A percentile compares a stretch with the other conserved stretches of the same genome.
Conservation (phyloP, 2,329 filamentous ascomycete species). For the Fusarium burgessii region DNA sequence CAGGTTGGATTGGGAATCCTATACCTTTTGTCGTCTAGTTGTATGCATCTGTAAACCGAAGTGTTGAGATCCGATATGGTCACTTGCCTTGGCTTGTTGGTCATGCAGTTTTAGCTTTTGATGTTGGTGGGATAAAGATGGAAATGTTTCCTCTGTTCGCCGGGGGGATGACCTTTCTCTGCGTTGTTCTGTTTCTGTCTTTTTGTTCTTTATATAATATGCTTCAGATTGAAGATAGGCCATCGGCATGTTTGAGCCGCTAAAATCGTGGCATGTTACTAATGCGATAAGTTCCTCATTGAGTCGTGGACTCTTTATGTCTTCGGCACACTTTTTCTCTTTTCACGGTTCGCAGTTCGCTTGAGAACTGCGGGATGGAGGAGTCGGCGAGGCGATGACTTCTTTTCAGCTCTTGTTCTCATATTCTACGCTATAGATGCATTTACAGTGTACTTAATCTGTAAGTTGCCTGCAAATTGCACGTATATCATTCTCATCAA, state of each 20-base stretch:
- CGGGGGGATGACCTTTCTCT: background rate
- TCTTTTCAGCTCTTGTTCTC: conserved; percentile 50
- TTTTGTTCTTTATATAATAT: background rate
- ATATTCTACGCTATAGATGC: conserved; percentile 53
- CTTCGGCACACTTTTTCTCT: conserved; percentile 49
- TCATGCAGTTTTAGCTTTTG: background rate
- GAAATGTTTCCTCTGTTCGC: no score
- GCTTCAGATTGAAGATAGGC: background rate
- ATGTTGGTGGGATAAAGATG: background rate
- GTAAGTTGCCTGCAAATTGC: conserved; percentile 18
- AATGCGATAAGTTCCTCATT: conserved; percentile 37
- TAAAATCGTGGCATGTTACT: background rate
- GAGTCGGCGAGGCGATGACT: conserved; percentile 55
- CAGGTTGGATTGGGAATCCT: background rate
- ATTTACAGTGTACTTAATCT: conserved; percentile 51
- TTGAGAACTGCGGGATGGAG: conserved; percentile 53
- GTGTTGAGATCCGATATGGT: no score
- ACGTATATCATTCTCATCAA: background rate
- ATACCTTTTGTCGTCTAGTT: background rate
- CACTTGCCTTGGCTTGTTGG: background rate
- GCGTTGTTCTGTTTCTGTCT: background rate
- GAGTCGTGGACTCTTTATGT: conserved; percentile 51
- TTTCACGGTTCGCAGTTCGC: conserved; percentile 51
- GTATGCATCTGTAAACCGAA: no score
- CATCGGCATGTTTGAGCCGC: background rate